Percentiles rank a stretch among this genome's conserved stretches.
Conservation (phyloP, 2,329 filamentous ascomycete species). For the Pyrenochaeta sp. region DNA sequence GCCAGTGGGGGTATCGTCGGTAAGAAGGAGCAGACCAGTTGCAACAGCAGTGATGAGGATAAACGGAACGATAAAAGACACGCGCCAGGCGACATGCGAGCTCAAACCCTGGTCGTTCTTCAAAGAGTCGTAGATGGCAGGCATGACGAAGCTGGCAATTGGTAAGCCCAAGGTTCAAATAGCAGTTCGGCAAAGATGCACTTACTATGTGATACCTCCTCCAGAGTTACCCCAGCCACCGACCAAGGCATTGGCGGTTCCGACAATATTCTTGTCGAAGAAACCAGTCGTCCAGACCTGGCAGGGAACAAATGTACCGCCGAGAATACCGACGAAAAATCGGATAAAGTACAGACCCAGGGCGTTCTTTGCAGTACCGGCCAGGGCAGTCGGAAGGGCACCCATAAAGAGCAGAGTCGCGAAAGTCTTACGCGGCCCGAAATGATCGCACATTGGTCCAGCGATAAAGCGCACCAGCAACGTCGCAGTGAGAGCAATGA, state of each 20-base stretch:
- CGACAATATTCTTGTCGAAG: conserved; percentile 91
- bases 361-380: conserved; percentile 76
- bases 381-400: conserved; percentile 81
- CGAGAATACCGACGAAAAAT: conserved; percentile 83
- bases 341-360: conserved; percentile 74
- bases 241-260: conserved; percentile 84
- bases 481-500: conserved; percentile 71
- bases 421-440: conserved; percentile 82
- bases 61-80: conserved; percentile 85
- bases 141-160: conserved; percentile 77
- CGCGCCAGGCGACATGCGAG: conserved; percentile 78
- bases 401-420: conserved; percentile 79
- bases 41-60: conserved; percentile 74
- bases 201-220: conserved; percentile 82
- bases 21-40: conserved; percentile 74
- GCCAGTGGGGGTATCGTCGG: conserved; percentile 83
- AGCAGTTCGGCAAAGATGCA: not conserved
- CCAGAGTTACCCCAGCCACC: conserved; percentile 88
- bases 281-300: conserved; percentile 94
- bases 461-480: conserved; percentile 79
- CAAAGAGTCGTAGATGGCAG: conserved; percentile 83
- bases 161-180: conserved; percentile 15
- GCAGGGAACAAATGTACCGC: conserved; percentile 82
- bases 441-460: conserved; percentile 85
- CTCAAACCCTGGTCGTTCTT: conserved; percentile 66